These are phyloP conservation scores for barrel medic (Medicago truncatula) DNA, from an alignment of 306 rosid genomes.

Conservation along the genomic window MtrunA17r5.0-ANR NC_053048.1:50098001-50098500, in stretches of 20 bases:
- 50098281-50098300: constrained; percentile 40
- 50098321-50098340: constrained; percentile 1
- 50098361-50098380: constrained; percentile 26
- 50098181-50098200: constrained; percentile 20
- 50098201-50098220: neutral
- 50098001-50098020: constrained; percentile 9
- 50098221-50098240: too few species aligned
- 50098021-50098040: neutral
- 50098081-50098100: too few species aligned
- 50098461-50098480: constrained; percentile 30
- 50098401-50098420: constrained; percentile 30
- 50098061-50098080: neutral
- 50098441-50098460: constrained; percentile 51
- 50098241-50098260: constrained; percentile 5
- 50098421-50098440: constrained; percentile 7
- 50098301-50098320: constrained; percentile 33
- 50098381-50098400: constrained; percentile 54
- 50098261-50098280: constrained; percentile 21
- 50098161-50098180: constrained; percentile 10
- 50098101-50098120: constrained; percentile 21
- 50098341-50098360: neutral
- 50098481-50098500: constrained; percentile 52
- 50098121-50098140: constrained; percentile 25
- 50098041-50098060: constrained; percentile 39
- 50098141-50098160: constrained; percentile 35